phyloP scores from a whole-genome alignment of 2,329 filamentous ascomycete genomes.

The Phaeosphaeriaceae sp. region DNA sequence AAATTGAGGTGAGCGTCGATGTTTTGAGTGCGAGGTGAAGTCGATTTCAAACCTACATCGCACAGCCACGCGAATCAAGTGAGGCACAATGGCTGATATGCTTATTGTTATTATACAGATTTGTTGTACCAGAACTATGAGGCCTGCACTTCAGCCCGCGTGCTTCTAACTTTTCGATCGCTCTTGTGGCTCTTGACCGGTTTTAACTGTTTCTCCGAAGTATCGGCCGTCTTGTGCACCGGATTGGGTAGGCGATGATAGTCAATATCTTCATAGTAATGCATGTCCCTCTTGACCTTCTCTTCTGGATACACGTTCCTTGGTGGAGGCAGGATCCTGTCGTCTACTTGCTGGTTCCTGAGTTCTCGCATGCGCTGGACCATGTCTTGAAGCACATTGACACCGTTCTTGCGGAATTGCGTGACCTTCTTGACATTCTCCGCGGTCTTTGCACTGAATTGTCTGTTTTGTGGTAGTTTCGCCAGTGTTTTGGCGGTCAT shows the following conservation, averaged over 20 bases:
- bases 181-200: neutral
- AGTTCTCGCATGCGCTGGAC: slow-evolving; percentile 51
- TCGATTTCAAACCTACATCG: neutral
- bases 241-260: slow-evolving; percentile 29
- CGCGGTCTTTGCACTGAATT: slow-evolving; percentile 73
- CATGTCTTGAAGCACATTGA: slow-evolving; percentile 70
- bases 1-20: neutral
- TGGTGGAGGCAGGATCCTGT: slow-evolving; percentile 33
- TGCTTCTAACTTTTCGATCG: slow-evolving; percentile 30
- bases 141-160: slow-evolving; percentile 24
- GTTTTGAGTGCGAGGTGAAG: neutral
- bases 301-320: slow-evolving; percentile 42
- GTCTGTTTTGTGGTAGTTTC: slow-evolving; percentile 60
- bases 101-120: neutral
- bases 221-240: slow-evolving; percentile 10
- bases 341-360: slow-evolving; percentile 32
- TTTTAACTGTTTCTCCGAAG: slow-evolving; percentile 1
- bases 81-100: neutral
- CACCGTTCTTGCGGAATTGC: slow-evolving; percentile 71
- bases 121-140: slow-evolving; percentile 56
- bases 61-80: neutral
- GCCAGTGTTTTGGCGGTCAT: slow-evolving; percentile 89
- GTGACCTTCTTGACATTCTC: slow-evolving; percentile 87
- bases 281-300: slow-evolving; percentile 34
- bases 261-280: slow-evolving; percentile 34